Base-by-base conservation (phyloP, 768 basidiomycete species). In the Obba rivulosa region DNA sequence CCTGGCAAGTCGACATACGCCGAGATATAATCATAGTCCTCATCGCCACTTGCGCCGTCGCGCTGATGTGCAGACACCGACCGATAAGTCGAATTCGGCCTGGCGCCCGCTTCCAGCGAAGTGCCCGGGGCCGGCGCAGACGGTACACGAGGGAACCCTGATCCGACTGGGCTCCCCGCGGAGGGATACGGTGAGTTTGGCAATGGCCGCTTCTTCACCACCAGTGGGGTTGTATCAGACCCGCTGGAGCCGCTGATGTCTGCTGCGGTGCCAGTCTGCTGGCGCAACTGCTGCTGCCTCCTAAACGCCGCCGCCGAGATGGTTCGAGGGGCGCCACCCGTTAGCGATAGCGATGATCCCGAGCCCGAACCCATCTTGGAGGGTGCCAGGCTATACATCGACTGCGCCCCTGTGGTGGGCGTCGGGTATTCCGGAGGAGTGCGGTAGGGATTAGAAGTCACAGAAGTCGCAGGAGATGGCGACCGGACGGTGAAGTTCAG, bases 241-340 rank as follows among this genome's bases (percentile, higher is more conserved):
- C n/a, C n/a, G n/a, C 61, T 61, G 42, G 25, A 48, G 20, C 36
- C 48, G 18, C 46, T 35, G 22, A 25, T 41, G 13, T 43, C 51
- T 11, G 44, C 28, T 49, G 50, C 7, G 50, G 44, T 11, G 38
- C 42, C 14, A 49, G 38, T 18, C 28, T 52, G 39, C 63, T 67
- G 28, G 58, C 55, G 34, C 64, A 61, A 18, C 70, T 56, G 61
- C 39, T 69, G 69, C 25, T 74, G 79, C 23, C 83, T 70, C 23
- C 83, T 69, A 66, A 90, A 90, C 21, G 86, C 86, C 4, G 85
- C 83, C 0, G 86, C 87, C 2, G 84, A 78, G 45, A 90, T 88
- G 47, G 79, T 90, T 37, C 82, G 74, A 13, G 75, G 62, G 47
- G 34, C 58, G 28, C 48, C 40, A 35, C 57, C 38, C 54, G 48